Evolutionary conservation across 495 filamentous ascomycete genomes (phyloP).

Genomic region (Amorphotheca resinae): DNA sequence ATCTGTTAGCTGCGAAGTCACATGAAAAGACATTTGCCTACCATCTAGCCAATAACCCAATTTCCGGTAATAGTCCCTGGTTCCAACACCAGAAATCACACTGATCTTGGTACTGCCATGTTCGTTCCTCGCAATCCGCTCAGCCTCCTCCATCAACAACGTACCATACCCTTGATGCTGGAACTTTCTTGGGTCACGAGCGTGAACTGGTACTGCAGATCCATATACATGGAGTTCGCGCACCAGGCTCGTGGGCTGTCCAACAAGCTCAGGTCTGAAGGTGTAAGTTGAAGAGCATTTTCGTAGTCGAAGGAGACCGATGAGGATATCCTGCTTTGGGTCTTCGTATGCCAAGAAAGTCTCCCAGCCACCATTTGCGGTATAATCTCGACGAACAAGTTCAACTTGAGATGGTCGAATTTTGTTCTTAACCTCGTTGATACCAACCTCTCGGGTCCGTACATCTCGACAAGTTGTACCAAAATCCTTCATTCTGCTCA

Average conservation of each 20-base stretch:
- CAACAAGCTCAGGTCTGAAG: constrained; percentile 75
- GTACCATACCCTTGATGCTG: constrained; percentile 98
- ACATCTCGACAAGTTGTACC: constrained; percentile 95
- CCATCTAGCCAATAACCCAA: constrained; percentile 89
- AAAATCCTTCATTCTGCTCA: constrained; percentile 96
- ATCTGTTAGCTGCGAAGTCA: neutral
- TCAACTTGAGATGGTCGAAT: constrained; percentile 94
- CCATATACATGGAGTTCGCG: constrained; percentile 95
- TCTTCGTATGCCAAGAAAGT: constrained; percentile 97
- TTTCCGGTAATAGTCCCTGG: constrained; percentile 84
- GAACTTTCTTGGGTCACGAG: constrained; percentile 85
- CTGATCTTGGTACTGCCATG: constrained; percentile 88
- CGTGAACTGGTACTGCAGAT: constrained; percentile 87
- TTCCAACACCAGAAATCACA: constrained; percentile 91
- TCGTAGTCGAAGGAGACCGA: constrained; percentile 77
- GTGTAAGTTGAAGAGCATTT: constrained; percentile 86
- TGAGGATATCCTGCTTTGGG: constrained; percentile 95
- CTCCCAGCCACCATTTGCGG: constrained; percentile 93
- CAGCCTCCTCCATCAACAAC: constrained; percentile 93
- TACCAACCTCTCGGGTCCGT: constrained; percentile 92
- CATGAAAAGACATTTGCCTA: constrained; percentile 41
- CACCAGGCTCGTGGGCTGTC: constrained; percentile 82
- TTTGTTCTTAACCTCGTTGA: constrained; percentile 98
- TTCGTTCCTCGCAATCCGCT: constrained; percentile 85
- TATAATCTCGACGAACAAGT: constrained; percentile 89